Evolutionary conservation across 441 rosid species (phyloP).

Genomic region (Adansonia grandidieri): DNA sequence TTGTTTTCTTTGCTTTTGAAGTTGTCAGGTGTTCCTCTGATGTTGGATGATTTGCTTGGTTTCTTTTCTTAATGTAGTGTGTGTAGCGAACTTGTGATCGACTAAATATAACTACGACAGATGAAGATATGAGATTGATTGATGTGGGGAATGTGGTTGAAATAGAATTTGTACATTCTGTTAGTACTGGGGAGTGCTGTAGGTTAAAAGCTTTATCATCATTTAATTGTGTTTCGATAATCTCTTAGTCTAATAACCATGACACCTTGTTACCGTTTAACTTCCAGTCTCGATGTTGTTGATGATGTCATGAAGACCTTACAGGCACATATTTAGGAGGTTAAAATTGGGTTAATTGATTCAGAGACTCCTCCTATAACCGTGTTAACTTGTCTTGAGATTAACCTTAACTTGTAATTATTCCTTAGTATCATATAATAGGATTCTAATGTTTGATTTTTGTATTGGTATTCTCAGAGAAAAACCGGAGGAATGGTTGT

Average conservation of each 20-base stretch:
- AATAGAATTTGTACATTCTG: neutral
- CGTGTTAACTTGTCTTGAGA: constrained; percentile 8
- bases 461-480: constrained; percentile 50
- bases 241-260: neutral
- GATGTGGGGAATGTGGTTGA: neutral
- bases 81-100: neutral
- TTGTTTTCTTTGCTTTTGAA: constrained; percentile 14
- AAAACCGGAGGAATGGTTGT: constrained; percentile 96
- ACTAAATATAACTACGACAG: constrained; percentile 6
- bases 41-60: constrained; percentile 12
- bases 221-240: neutral
- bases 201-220: constrained; percentile 1
- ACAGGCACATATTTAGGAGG: neutral
- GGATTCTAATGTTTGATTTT: constrained; percentile 32
- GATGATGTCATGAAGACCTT: constrained; percentile 15
- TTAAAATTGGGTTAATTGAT: neutral
- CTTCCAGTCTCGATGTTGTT: neutral
- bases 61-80: neutral
- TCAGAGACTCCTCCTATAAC: constrained; percentile 8
- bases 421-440: constrained; percentile 14
- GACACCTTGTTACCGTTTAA: neutral
- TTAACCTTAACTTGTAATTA: constrained; percentile 16
- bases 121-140: neutral
- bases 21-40: neutral
- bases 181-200: constrained; percentile 13